These are phyloP conservation scores for Backusella australiensis DNA, from an alignment of 192 early-diverging fungal species.

Conservation along the genomic window DNA sequence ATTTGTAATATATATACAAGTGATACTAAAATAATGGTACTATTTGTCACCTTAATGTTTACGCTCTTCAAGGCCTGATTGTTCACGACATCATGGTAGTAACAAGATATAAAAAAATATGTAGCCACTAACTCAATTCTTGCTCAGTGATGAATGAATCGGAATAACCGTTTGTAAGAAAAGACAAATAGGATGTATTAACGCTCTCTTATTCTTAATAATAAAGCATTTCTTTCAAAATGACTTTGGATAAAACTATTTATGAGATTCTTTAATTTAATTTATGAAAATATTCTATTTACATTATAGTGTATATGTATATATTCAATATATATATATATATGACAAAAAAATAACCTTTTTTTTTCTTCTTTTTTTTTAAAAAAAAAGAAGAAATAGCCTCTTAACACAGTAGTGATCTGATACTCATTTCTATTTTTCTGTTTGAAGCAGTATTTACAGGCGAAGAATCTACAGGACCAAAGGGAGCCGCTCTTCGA, in stretches of 20 bases:
- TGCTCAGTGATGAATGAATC: too few relatives aligned
- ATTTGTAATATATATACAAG: too few relatives aligned
- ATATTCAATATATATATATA: not conserved
- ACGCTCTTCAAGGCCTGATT: too few relatives aligned
- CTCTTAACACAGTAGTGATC: conserved; percentile 25
- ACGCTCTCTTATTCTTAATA: not conserved
- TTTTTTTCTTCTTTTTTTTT: too few relatives aligned
- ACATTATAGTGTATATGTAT: not conserved
- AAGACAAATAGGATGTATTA: too few relatives aligned
- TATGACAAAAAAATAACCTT: not conserved
- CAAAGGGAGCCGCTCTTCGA: not conserved
- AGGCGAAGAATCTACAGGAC: not conserved
- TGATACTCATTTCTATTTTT: conserved; percentile 26
- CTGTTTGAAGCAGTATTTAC: not conserved
- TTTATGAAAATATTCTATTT: conserved; percentile 12
- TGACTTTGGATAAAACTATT: not conserved
- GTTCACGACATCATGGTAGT: too few relatives aligned
- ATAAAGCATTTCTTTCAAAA: not conserved
- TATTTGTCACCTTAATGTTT: too few relatives aligned
- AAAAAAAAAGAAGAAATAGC: not conserved
- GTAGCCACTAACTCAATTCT: too few relatives aligned
- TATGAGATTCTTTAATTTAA: not conserved
- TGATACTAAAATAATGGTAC: too few relatives aligned
- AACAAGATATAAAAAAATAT: too few relatives aligned
- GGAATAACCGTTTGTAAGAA: too few relatives aligned